Base-by-base conservation (phyloP, 768 basidiomycete species). In the Suillus ampliporus region DNA sequence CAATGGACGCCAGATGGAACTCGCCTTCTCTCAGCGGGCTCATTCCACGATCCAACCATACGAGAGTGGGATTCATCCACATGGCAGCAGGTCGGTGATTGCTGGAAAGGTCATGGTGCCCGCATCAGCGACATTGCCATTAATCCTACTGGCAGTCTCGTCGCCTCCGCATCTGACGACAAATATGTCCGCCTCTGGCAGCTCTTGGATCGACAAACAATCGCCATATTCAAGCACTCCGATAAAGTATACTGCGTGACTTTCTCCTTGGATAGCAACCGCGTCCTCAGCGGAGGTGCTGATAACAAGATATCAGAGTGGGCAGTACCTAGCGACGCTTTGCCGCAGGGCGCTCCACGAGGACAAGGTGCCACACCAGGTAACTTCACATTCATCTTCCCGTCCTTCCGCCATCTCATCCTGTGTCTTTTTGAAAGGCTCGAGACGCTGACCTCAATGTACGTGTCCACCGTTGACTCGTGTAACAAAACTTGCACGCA, bases 1-100 rank as follows among this genome's bases (percentile, higher is more conserved):
- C 48, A 50, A 50, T 50, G 48, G 48, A 28, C 48, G 17, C 48
- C 48, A 9, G 48, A 50, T 50, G 48, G 17, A 17, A 50, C 17
- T 17, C 48, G 48, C 17, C 48, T 50, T 50, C 48, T 50, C 26
- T 50, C 48, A 28, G 48, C 26, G 5, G 48, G 48, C 9, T 50
- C 26, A 50, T 8, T 28, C 15, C 17, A 5, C 21, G 26, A 28
- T 28, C 26, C 48, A 15, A 50, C 8, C 17, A 50, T 50, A 28
- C 10, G 17, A 17, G 48, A 50, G 26, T 48, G 47, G 47, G 26
- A 48, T 26, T 17, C 47, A 28, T 26, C 4, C 4, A 50, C 48
- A 26, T 50, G 48, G 48, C 26, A 28, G 2, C 48, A 50, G 26
- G 26, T 50, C 2, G 26, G 48, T 2, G 26, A 50, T 50, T 17